Evolutionary conservation across 805 yeast species (phyloP).

Genomic region (Kazachstania viticola): DNA sequence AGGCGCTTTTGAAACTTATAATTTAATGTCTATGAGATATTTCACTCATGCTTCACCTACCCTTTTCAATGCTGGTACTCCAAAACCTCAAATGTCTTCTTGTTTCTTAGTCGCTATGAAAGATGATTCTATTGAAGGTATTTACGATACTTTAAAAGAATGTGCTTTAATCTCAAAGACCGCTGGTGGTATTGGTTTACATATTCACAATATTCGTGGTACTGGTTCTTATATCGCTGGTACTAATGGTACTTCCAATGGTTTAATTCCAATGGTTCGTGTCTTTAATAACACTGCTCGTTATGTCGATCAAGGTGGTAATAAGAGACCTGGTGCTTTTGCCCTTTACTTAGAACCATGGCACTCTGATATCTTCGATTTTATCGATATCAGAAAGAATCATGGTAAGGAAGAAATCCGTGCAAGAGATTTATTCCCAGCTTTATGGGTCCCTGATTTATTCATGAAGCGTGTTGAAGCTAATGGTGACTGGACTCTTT

Average conservation of each 20-base stretch:
- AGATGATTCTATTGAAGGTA: slow-evolving; percentile 93
- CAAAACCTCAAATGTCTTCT: slow-evolving; percentile 75
- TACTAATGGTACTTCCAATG: slow-evolving; percentile 85
- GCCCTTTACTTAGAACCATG: slow-evolving; percentile 93
- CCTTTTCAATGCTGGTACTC: slow-evolving; percentile 85
- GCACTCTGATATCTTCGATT: slow-evolving; percentile 87
- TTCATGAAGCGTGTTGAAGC: slow-evolving; percentile 84
- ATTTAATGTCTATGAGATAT: slow-evolving; percentile 74
- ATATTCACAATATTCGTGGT: slow-evolving; percentile 76
- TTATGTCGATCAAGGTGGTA: slow-evolving; percentile 97
- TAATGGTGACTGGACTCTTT: slow-evolving; percentile 75
- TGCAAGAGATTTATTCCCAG: slow-evolving; percentile 88
- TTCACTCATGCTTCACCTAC: slow-evolving; percentile 96
- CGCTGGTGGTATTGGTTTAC: slow-evolving; percentile 93
- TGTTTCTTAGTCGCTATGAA: slow-evolving; percentile 87
- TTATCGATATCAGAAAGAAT: slow-evolving; percentile 77
- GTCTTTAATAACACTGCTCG: slow-evolving; percentile 94
- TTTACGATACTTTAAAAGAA: slow-evolving; percentile 77
- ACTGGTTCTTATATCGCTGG: slow-evolving; percentile 84
- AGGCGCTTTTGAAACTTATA: slow-evolving; percentile 68
- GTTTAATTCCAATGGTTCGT: slow-evolving; percentile 90
- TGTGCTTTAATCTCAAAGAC: slow-evolving; percentile 87
- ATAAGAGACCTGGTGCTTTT: slow-evolving; percentile 95
- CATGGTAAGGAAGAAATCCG: slow-evolving; percentile 92
- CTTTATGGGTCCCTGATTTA: slow-evolving; percentile 89